Conservation (phyloP, 352 stramenopile genomes). For the Paralagenidium karlingii region DNA sequence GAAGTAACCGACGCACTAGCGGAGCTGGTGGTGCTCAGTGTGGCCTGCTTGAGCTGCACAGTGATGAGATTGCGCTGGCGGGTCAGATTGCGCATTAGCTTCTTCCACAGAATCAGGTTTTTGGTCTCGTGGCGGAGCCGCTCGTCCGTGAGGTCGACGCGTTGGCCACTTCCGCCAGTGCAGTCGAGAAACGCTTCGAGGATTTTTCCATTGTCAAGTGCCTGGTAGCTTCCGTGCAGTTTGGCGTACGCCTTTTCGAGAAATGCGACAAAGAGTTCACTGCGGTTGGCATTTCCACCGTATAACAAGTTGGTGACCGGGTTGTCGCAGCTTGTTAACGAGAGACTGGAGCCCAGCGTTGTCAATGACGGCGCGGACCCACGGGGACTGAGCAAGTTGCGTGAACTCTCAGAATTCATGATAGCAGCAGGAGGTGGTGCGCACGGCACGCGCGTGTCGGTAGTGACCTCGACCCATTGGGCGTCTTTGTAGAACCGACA, state of each 20-base stretch:
- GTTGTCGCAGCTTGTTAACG: slow-evolving; percentile 24
- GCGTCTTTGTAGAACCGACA: slow-evolving; percentile 90
- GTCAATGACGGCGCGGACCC: too few species aligned
- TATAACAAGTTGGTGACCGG: slow-evolving; percentile 36
- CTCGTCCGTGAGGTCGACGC: slow-evolving; percentile 52
- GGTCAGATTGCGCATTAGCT: slow-evolving; percentile 42
- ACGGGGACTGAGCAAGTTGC: neutral
- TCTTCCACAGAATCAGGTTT: slow-evolving; percentile 38
- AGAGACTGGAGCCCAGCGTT: slow-evolving; percentile 18
- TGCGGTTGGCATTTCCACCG: slow-evolving; percentile 53
- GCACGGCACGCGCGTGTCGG: slow-evolving; percentile 78
- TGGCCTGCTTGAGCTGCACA: slow-evolving; percentile 51
- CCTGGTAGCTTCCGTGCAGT: slow-evolving; percentile 66
- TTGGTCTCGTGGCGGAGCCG: slow-evolving; percentile 11
- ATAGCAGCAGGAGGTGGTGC: too few species aligned
- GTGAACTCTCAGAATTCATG: neutral
- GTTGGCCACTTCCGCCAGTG: slow-evolving; percentile 71
- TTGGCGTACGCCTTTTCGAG: slow-evolving; percentile 88
- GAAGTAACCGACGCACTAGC: neutral
- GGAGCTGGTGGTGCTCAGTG: slow-evolving; percentile 25
- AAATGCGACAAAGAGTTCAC: slow-evolving; percentile 79
- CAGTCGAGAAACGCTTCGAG: slow-evolving; percentile 82
- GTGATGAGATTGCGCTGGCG: slow-evolving; percentile 49
- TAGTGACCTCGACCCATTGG: slow-evolving; percentile 79
- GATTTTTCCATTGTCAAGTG: slow-evolving; percentile 29